phyloP scores from a whole-genome alignment of 768 basidiomycete species.

The Amanita molliuscula region DNA sequence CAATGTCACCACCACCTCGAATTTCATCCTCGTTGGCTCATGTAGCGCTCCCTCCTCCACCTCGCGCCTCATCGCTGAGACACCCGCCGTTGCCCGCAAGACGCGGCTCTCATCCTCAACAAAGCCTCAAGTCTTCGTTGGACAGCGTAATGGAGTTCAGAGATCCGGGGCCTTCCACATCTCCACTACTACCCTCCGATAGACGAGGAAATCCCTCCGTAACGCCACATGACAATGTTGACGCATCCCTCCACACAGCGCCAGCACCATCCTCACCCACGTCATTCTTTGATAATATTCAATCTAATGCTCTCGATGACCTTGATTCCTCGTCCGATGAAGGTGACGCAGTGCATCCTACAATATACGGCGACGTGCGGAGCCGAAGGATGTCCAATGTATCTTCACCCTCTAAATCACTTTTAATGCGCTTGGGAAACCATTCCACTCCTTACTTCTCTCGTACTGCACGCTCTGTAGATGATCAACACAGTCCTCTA shows the following conservation, averaged over 20 bases:
- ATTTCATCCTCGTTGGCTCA: slow-evolving; percentile 52
- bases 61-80: slow-evolving; percentile 16
- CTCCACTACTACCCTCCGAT: slow-evolving; percentile 27
- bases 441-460: slow-evolving; percentile 59
- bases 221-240: slow-evolving; percentile 23
- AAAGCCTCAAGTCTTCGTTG: background rate
- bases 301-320: slow-evolving; percentile 65
- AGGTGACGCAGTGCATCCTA: slow-evolving; percentile 21
- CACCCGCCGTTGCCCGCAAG: background rate
- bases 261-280: slow-evolving; percentile 57
- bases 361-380: slow-evolving; percentile 8
- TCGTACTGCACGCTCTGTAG: slow-evolving; percentile 11
- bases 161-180: slow-evolving; percentile 33
- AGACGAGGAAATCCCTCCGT: slow-evolving; percentile 17
- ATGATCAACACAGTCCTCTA: slow-evolving; percentile 16
- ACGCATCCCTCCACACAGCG: slow-evolving; percentile 43
- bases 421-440: slow-evolving; percentile 58
- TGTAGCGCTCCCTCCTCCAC: slow-evolving; percentile 49
- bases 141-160: slow-evolving; percentile 24
- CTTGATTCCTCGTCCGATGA: slow-evolving; percentile 52
- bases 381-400: slow-evolving; percentile 28
- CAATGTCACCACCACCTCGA: slow-evolving; percentile 51
- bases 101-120: slow-evolving; percentile 1
- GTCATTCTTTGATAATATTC: slow-evolving; percentile 69
- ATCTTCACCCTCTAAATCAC: slow-evolving; percentile 21